Evolutionary conservation across 2,329 filamentous ascomycete species (phyloP), one percentile per base, ranked within the genome.

Genomic region (Sclerotinia subarctica): DNA sequence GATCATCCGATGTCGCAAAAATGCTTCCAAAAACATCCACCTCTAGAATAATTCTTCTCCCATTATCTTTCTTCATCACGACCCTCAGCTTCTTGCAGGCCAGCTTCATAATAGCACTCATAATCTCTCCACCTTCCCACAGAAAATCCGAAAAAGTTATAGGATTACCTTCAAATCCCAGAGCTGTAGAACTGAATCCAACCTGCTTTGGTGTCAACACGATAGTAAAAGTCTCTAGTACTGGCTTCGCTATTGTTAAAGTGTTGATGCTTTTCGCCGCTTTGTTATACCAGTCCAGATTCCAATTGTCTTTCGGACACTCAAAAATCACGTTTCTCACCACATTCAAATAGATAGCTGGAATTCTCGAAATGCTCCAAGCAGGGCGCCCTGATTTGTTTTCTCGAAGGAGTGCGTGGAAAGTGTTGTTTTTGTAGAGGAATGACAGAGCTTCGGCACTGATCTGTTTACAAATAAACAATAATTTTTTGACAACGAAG

Each of bases 61-160:
- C 26, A 63, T 44, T 44, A 19, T 38, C 8, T 17, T 74, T 73
- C 24, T 73, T 76, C 5, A 76, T 35, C 3, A 77, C 54, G 10
- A 77, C 53, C 17, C 72, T 74, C 47, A 76, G 66, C 4, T 51
- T 64, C 56, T 69, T 71, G 35, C 73, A 74, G 19, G 51, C 60
- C 13, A 77, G 58, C 19, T 65, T 66, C 7, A 47, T 63, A 17
- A 76, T 59, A 26, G 69, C 68, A 21, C 19, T 59, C 71, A 76
- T 73, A 13, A 76, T 47, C 4, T 42, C 46, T 15, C 73, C 69
- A 6, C 51, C 44, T 11, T 66, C 54, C 58, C 65, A 70, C 2
- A 76, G 67, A 53, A 75, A 76, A 64, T 75, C 71, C 0, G 72
- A 69, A 49, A 76, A 77, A 5, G 69, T 71, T 17, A 71, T 62